Evolutionary conservation across 2,329 filamentous ascomycete species (phyloP).

Genomic region (Fusarium euwallaceae): DNA sequence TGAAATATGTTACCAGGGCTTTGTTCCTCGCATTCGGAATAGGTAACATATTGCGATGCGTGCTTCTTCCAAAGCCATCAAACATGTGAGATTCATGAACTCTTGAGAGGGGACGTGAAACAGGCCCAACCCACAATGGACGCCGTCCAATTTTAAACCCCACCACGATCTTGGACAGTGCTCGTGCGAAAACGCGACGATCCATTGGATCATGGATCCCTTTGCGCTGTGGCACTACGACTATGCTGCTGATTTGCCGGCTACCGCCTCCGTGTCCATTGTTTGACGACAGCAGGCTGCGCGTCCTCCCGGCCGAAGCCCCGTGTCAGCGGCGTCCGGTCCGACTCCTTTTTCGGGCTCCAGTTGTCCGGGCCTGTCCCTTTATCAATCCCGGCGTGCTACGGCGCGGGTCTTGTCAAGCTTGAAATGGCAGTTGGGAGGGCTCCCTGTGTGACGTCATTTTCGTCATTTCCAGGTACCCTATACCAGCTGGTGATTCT

Average conservation of each 20-base stretch:
- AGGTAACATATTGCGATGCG: not conserved
- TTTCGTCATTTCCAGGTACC: not conserved
- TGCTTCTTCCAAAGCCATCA: not conserved
- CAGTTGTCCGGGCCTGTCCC: not conserved
- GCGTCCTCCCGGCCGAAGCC: not conserved
- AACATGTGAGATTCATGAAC: conserved; percentile 7
- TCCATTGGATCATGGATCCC: conserved; percentile 21
- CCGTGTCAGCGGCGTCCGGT: not conserved
- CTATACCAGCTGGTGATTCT: not conserved
- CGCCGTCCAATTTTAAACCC: conserved; percentile 37
- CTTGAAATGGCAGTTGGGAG: not conserved
- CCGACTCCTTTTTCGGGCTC: not conserved
- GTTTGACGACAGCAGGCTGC: conserved; percentile 6
- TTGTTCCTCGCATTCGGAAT: not conserved
- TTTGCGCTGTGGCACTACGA: not conserved
- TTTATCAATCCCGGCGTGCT: not conserved
- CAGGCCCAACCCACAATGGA: conserved; percentile 28
- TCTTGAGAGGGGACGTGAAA: conserved; percentile 30
- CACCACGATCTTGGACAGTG: conserved; percentile 20
- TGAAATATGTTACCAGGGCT: not conserved
- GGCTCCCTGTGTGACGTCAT: not conserved
- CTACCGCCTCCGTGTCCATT: not conserved
- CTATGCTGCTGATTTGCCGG: not conserved
- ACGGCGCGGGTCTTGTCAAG: not conserved
- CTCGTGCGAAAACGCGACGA: conserved; percentile 5